A percentile compares a stretch with the other conserved stretches of the same genome.
Conservation (phyloP, 345 rosid species). For the Pseudoturritis turrita region DNA sequence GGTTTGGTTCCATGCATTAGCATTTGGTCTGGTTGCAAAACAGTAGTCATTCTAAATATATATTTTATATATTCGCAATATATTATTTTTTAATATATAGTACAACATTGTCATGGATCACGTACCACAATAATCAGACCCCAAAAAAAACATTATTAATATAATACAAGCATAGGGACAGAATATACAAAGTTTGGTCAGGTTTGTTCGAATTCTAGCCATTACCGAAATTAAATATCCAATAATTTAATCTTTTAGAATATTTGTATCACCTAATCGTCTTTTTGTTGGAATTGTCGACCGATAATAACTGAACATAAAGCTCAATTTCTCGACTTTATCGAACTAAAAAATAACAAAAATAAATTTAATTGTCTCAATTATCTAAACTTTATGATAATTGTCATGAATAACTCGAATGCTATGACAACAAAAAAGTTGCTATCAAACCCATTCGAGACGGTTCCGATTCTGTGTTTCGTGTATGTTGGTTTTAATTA, state of each 20-base stretch:
- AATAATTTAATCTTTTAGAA: background rate
- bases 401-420: background rate
- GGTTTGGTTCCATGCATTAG: conserved; percentile 27
- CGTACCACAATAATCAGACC: conserved; percentile 23
- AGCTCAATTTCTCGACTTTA: conserved; percentile 4
- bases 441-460: conserved; percentile 16
- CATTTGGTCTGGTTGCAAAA: conserved; percentile 10
- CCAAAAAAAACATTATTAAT: background rate
- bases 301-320: conserved; percentile 10
- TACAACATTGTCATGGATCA: conserved; percentile 26
- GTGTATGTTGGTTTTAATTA: background rate
- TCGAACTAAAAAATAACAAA: background rate
- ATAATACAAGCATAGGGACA: conserved; percentile 6
- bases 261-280: conserved; percentile 20
- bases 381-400: conserved; percentile 11
- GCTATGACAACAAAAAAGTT: background rate
- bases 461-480: conserved; percentile 27
- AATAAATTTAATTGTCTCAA: background rate
- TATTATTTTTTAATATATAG: background rate
- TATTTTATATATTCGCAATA: background rate
- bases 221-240: background rate
- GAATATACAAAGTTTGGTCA: conserved; percentile 27
- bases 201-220: conserved; percentile 24
- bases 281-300: conserved; percentile 25
- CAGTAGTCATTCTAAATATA: background rate